These are phyloP conservation scores for Cyberlindnera mississippiensis DNA, from an alignment of 805 yeast genomes.

Conservation along the genomic window DNA sequence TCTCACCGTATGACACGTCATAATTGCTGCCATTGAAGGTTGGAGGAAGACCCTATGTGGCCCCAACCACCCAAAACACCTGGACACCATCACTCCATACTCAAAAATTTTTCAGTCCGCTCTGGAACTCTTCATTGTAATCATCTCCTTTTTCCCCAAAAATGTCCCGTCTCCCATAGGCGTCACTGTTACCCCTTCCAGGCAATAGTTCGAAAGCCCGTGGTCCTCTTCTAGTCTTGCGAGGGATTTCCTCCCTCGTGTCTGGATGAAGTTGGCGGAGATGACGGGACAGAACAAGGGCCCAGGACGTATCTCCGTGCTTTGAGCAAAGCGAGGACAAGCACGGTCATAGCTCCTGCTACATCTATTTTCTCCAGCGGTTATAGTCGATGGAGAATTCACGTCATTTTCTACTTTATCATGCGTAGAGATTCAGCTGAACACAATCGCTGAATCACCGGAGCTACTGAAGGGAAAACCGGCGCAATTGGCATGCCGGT, in stretches of 20 bases:
- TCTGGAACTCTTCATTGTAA: not conserved
- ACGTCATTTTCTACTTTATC: not conserved
- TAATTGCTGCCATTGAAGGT: too few relatives aligned
- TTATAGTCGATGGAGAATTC: not conserved
- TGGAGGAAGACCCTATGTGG: too few relatives aligned
- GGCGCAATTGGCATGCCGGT: too few relatives aligned
- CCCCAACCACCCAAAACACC: not conserved
- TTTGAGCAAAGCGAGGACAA: constrained; percentile 20
- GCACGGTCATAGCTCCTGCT: constrained; percentile 21
- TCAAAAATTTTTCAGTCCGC: not conserved
- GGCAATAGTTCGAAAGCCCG: constrained; percentile 8
- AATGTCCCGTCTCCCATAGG: constrained; percentile 11
- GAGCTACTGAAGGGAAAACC: too few relatives aligned
- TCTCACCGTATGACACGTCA: too few relatives aligned
- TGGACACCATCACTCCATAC: not conserved
- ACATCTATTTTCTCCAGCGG: constrained; percentile 3
- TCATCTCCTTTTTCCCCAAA: not conserved
- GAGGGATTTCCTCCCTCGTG: constrained; percentile 7
- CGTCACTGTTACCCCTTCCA: constrained; percentile 5
- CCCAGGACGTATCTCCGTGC: constrained; percentile 20
- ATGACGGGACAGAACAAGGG: constrained; percentile 14
- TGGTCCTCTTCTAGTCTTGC: constrained; percentile 3
- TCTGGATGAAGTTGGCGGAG: not conserved
- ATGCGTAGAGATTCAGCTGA: too few relatives aligned
- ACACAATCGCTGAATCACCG: too few relatives aligned